Evolutionary conservation across 2,329 filamentous ascomycete species (phyloP).

Genomic region (Alternaria sp.): DNA sequence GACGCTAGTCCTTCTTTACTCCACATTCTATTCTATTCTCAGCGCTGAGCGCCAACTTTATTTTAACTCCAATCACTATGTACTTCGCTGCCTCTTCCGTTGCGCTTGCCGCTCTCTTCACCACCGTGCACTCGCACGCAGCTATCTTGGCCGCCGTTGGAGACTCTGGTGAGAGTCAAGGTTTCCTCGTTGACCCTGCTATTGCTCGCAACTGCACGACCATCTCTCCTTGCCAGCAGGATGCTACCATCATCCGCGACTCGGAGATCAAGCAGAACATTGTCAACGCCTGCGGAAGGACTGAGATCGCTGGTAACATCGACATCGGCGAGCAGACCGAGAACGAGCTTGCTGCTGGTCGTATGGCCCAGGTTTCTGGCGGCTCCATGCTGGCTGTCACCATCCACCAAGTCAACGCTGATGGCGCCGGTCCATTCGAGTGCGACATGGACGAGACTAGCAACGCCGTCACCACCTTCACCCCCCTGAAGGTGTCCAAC

Average conservation of each 20-base stretch:
- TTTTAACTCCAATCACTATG: conserved; percentile 26
- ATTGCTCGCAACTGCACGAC: conserved; percentile 47
- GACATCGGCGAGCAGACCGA: conserved; percentile 49
- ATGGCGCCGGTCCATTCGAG: conserved; percentile 69
- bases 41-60: conserved; percentile 34
- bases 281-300: conserved; percentile 47
- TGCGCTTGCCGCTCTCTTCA: conserved; percentile 38
- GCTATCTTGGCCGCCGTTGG: conserved; percentile 39
- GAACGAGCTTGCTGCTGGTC: conserved; percentile 41
- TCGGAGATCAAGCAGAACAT: conserved; percentile 47
- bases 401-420: conserved; percentile 66
- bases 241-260: conserved; percentile 46
- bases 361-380: conserved; percentile 34
- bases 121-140: conserved; percentile 40
- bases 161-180: conserved; percentile 37
- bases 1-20: conserved; percentile 23
- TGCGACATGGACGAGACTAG: conserved; percentile 69
- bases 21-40: conserved; percentile 28
- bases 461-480: conserved; percentile 51
- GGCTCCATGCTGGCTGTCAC: conserved; percentile 42
- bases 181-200: conserved; percentile 42
- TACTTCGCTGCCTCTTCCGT: conserved; percentile 32
- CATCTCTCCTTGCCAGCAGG: conserved; percentile 48
- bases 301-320: conserved; percentile 47
- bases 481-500: conserved; percentile 61